phyloP scores from a whole-genome alignment of 2,329 filamentous ascomycete genomes.

The Scedosporium minutisporum region DNA sequence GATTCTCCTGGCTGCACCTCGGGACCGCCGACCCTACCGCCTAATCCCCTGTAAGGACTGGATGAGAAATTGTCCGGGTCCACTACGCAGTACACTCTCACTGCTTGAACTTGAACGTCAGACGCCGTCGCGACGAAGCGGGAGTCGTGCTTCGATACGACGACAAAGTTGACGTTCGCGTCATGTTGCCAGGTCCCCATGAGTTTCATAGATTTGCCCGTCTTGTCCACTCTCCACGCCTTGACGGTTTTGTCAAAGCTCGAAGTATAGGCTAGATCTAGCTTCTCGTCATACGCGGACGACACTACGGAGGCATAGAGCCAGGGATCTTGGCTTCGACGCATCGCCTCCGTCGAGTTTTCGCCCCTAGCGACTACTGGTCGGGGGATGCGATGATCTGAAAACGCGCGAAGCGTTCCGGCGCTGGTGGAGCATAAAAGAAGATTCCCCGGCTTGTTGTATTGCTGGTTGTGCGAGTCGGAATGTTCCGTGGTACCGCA shows the following conservation, averaged over 20 bases:
- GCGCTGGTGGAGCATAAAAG: constrained; percentile 39
- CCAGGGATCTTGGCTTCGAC: constrained; percentile 51
- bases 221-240: constrained; percentile 37
- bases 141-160: constrained; percentile 36
- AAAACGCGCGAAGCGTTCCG: constrained; percentile 38
- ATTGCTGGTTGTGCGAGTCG: constrained; percentile 54
- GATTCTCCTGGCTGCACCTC: constrained; percentile 7
- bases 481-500: constrained; percentile 55
- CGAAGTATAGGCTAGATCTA: constrained; percentile 43
- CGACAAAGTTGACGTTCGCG: constrained; percentile 54
- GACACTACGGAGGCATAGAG: constrained; percentile 55
- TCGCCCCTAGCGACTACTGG: constrained; percentile 42
- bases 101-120: constrained; percentile 42
- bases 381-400: constrained; percentile 48
- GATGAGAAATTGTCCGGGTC: constrained; percentile 21
- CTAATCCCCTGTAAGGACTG: constrained; percentile 26
- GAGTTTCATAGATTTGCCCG: constrained; percentile 29
- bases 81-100: constrained; percentile 44
- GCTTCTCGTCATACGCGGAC: constrained; percentile 41
- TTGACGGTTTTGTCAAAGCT: constrained; percentile 55
- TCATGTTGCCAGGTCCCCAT: constrained; percentile 43
- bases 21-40: constrained; percentile 6
- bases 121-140: constrained; percentile 49
- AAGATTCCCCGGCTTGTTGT: constrained; percentile 56
- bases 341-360: constrained; percentile 47